Evolutionary conservation across 2,329 filamentous ascomycete species (phyloP), one percentile per base, ranked within the genome.

Genomic region (Aureobasidium sp.): DNA sequence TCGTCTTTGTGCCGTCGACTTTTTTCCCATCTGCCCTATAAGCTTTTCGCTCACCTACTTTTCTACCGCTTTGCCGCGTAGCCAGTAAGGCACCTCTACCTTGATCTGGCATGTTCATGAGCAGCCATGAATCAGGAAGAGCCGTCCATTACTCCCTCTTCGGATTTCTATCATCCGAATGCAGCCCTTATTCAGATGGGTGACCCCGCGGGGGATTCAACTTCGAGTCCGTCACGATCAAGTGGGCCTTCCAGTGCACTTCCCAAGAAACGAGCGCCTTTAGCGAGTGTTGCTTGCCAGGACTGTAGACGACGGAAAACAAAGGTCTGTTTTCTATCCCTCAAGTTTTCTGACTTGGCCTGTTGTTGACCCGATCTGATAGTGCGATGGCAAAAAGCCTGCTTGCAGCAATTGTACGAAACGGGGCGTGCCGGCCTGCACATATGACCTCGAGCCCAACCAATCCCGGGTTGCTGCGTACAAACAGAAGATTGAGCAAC

Each of bases 401-500:
- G 33, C 27, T 8, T 61, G 60, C 39, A 40, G 31, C 42, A 61
- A 61, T 49, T 61, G 60, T 22, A 11, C 31, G 2, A 56, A 48
- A 24, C 39, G 60, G 1, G 17, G 33, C 15, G 24, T 37, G 8
- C 8, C 11, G n/a, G 1, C 19, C 2, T 61, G 59, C 33, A 31
- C 22, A 17, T 61, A 61, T 31, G 60, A 61, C 49, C 48, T 53
- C n/a, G 60, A 61, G 31, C 48, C 48, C 14, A 61, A 53, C 9
- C 60, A 61, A 15, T 61, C 60, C 24, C 27, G 49, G 2, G 42
- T 61, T 11, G 60, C 49, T 47, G 49, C 49, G 14, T 61, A 61
- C 50, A 61, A 61, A 33, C 42, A 53, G 29, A 61, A 61, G 37
- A 54, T 56, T n/a, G 60, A 61, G 33, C 60, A 61, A n/a, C 60